phyloP scores from a whole-genome alignment of 2,329 filamentous ascomycete genomes.

The Thelonectria blattea region DNA sequence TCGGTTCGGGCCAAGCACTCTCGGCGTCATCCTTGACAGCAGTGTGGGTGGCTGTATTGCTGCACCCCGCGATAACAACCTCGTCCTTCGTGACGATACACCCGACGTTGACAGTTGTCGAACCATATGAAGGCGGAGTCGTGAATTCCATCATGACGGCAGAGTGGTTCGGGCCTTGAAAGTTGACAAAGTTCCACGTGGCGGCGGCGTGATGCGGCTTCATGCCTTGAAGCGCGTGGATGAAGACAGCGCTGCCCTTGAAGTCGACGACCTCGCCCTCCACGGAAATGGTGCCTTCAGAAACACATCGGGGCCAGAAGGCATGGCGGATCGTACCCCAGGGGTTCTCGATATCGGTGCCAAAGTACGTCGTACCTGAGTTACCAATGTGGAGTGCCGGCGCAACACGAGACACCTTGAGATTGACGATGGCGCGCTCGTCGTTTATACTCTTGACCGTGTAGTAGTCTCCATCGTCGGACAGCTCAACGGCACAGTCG shows the following conservation, averaged over 20 bases:
- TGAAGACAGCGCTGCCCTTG: slow-evolving; percentile 77
- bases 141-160: slow-evolving; percentile 96
- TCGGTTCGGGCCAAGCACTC: slow-evolving; percentile 89
- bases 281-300: slow-evolving; percentile 84
- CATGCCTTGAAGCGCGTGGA: slow-evolving; percentile 93
- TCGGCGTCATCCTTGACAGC: slow-evolving; percentile 73
- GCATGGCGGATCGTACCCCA: slow-evolving; percentile 93
- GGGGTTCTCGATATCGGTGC: slow-evolving; percentile 82
- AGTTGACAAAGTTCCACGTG: slow-evolving; percentile 91
- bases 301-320: slow-evolving; percentile 89
- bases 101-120: slow-evolving; percentile 84
- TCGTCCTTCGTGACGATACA: slow-evolving; percentile 81
- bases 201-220: slow-evolving; percentile 96
- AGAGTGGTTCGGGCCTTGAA: slow-evolving; percentile 86
- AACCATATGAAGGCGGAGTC: slow-evolving; percentile 90
- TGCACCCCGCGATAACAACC: slow-evolving; percentile 74
- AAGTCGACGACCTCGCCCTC: slow-evolving; percentile 82
- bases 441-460: slow-evolving; percentile 90
- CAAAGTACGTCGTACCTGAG: slow-evolving; percentile 83
- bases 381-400: slow-evolving; percentile 87
- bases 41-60: slow-evolving; percentile 73
- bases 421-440: slow-evolving; percentile 79
- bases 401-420: slow-evolving; percentile 76
- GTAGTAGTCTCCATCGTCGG: slow-evolving; percentile 81
- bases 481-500: slow-evolving; percentile 83